These are phyloP conservation scores for Amanita exitialis DNA, from an alignment of 768 basidiomycete species.

Conservation along the genomic window DNA sequence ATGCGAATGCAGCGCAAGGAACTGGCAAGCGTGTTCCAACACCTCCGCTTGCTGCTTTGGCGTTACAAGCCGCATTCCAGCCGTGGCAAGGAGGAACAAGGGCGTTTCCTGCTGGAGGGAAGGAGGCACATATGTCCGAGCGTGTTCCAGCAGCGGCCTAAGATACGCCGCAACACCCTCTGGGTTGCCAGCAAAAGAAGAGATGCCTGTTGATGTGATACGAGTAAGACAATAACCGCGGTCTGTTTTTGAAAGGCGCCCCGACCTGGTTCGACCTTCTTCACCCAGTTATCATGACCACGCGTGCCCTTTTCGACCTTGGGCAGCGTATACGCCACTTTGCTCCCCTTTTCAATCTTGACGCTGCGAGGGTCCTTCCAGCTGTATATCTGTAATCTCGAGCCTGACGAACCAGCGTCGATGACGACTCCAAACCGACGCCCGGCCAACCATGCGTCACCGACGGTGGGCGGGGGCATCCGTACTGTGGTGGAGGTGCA, in stretches of 20 bases:
- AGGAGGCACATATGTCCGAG: constrained; percentile 74
- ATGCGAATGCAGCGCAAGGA: constrained; percentile 62
- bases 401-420: constrained; percentile 97
- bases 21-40: constrained; percentile 67
- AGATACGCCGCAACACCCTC: constrained; percentile 68
- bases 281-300: constrained; percentile 75
- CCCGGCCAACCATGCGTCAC: constrained; percentile 66
- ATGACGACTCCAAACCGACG: constrained; percentile 91
- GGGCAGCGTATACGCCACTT: constrained; percentile 51
- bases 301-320: constrained; percentile 88
- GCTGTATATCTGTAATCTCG: constrained; percentile 92
- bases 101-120: constrained; percentile 80
- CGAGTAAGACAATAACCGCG: background rate
- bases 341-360: constrained; percentile 38
- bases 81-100: constrained; percentile 90
- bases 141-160: constrained; percentile 75
- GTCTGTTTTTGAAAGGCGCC: background rate
- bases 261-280: constrained; percentile 90
- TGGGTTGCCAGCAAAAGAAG: constrained; percentile 64
- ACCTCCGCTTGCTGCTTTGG: constrained; percentile 60
- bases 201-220: constrained; percentile 54
- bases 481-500: background rate
- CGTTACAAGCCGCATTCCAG: constrained; percentile 89
- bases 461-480: constrained; percentile 65
- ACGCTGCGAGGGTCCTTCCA: constrained; percentile 75